phyloP scores from a whole-genome alignment of 202 grass and related monocot species.

The Eragrostis tef region DNA sequence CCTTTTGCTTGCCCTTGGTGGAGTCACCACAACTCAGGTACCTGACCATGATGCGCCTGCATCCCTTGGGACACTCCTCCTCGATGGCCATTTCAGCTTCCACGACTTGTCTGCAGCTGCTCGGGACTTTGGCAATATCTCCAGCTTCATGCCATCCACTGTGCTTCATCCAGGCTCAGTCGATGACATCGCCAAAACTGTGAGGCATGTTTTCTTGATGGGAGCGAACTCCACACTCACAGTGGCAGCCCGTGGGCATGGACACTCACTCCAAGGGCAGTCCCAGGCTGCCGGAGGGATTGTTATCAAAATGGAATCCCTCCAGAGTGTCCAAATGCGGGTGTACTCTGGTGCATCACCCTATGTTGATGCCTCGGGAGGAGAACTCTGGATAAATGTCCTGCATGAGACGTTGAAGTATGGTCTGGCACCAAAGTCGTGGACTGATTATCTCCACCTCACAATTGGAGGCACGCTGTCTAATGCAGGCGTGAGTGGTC shows the following conservation, averaged over 20 bases:
- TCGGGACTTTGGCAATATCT: conserved; percentile 77
- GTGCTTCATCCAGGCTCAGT: conserved; percentile 70
- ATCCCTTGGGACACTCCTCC: conserved; percentile 50
- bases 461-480: conserved; percentile 88
- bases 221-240: conserved; percentile 61
- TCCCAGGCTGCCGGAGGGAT: conserved; percentile 80
- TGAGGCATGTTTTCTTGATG: conserved; percentile 73
- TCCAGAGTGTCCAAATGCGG: conserved; percentile 41
- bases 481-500: conserved; percentile 91
- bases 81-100: conserved; percentile 70
- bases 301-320: conserved; percentile 75
- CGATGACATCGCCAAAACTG: conserved; percentile 56
- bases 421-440: conserved; percentile 82
- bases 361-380: conserved; percentile 75
- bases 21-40: conserved; percentile 54
- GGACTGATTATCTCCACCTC: conserved; percentile 96
- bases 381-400: conserved; percentile 88
- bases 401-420: conserved; percentile 72
- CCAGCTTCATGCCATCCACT: conserved; percentile 49
- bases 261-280: conserved; percentile 88
- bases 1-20: conserved; percentile 57
- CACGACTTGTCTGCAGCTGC: conserved; percentile 55
- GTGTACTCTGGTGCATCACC: conserved; percentile 57
- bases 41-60: conserved; percentile 42
- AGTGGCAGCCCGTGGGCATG: conserved; percentile 80